Base-by-base conservation (phyloP, 2,329 filamentous ascomycete genomes). In the Cercospora brassicicola region DNA sequence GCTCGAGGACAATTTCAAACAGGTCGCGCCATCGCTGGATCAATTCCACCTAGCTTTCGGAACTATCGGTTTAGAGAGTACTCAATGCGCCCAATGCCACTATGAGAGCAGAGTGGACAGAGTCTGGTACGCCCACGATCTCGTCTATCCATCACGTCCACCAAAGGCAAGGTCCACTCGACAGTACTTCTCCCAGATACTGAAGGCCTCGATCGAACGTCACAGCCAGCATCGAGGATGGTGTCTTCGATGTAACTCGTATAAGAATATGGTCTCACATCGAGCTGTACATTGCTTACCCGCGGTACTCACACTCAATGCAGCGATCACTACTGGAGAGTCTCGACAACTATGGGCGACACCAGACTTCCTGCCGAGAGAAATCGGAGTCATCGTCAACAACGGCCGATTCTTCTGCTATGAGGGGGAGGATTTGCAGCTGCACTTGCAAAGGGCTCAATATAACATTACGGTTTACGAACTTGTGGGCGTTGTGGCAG, bases 331-430 rank as follows among this genome's bases (percentile, higher is more conserved):
- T 48, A 90, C 83, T 56, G 86, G 89, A 2, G 91, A 94, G 71
- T 88, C 93, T 39, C 90, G 90, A 73, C 86, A 91, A 67, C 84
- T 97, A 15, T 99, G 96, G 96, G 88, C 92, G 0, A 92, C 89
- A 11, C 92, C 92, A 0, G 92, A 92, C 15, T 99, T 94, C 90
- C 84, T 99, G 11, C 95, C 95, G 0, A 91, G 95, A 76, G 93
- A 98, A 78, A 94, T 99, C 74, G 95, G 95, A 42, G 88, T 99
- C 75, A 92, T 96, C 66, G 88, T 97, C 66, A 92, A 96, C 68
- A 88, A 92, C 74, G 93, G 92, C n/a, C 92, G 96, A 76, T 92
- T 98, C 76, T 94, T 92, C 79, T 97, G 94, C 79, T 98, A 93
- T 72, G 94, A 99, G 79, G 94, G 95, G 2, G 90, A 96, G 63